These are phyloP conservation scores for Wickerhamiella dianesei DNA, from an alignment of 805 yeast species.

Conservation along the genomic window DNA sequence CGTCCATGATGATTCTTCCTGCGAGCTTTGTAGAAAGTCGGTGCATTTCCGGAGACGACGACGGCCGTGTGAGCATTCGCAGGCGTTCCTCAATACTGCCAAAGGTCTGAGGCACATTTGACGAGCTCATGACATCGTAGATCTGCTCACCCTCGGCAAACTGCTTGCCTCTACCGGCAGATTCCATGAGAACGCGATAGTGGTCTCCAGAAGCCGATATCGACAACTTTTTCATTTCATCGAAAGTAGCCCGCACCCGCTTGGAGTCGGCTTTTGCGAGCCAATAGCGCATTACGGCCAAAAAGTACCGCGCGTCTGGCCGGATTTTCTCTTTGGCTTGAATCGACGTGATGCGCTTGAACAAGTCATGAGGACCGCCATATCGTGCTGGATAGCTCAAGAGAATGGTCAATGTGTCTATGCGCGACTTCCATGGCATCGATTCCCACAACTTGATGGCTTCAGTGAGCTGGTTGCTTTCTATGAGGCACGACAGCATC, in stretches of 20 bases:
- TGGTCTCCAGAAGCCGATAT: slow-evolving; percentile 15
- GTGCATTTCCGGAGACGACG: slow-evolving; percentile 4
- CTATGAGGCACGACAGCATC: slow-evolving; percentile 23
- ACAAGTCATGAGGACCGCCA: not conserved
- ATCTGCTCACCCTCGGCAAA: slow-evolving; percentile 10
- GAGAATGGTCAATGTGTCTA: slow-evolving; percentile 19
- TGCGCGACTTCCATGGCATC: slow-evolving; percentile 7
- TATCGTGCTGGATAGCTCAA: slow-evolving; percentile 16
- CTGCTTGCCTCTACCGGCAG: slow-evolving; percentile 8
- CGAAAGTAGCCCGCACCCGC: slow-evolving; percentile 26
- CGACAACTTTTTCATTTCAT: slow-evolving; percentile 15
- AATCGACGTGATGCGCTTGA: slow-evolving; percentile 7
- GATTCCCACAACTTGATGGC: slow-evolving; percentile 24
- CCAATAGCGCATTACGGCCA: slow-evolving; percentile 24
- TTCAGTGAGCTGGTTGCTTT: slow-evolving; percentile 21
- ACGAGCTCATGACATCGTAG: slow-evolving; percentile 11
- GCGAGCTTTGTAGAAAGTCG: slow-evolving; percentile 7
- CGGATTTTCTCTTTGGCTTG: slow-evolving; percentile 17
- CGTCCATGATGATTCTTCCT: slow-evolving; percentile 12
- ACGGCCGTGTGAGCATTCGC: slow-evolving; percentile 12
- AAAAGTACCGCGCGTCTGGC: slow-evolving; percentile 23
- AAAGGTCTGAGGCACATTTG: slow-evolving; percentile 15
- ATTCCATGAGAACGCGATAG: slow-evolving; percentile 18
- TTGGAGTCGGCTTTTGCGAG: slow-evolving; percentile 25
- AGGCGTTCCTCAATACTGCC: slow-evolving; percentile 18